Evolutionary conservation across 2,329 filamentous ascomycete genomes (phyloP), one percentile per base, ranked within the genome.

Genomic region (Fusarium fujikuroi): DNA sequence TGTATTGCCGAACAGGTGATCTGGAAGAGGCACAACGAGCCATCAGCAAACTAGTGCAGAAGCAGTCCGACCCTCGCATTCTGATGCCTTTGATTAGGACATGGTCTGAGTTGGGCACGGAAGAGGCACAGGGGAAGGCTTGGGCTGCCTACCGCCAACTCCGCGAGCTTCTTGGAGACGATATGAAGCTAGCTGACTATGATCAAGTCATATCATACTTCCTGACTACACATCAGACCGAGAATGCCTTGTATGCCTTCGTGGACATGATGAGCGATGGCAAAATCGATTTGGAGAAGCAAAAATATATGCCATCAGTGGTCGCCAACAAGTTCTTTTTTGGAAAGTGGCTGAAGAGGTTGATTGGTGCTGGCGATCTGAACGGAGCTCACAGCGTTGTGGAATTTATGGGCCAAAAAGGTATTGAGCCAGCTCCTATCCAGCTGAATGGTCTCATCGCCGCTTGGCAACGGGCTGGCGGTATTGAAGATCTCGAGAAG

Each of bases 191-290:
- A 77, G 84, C 90, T 23, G 92, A 97, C 78, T 97, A 95, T 76
- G 94, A 97, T 79, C 85, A 88, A 68, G 87, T 95, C 40, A 91
- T 92, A 52, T 87, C 92, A 25, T 89, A 88, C 49, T 93, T 97
- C 77, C 83, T 97, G 32, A 85, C 90, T 28, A 87, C 89, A 11
- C 88, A 90, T 60, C 86, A 91, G 66, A 85, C 89, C 10, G 88
- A 92, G 67, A 87, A 91, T 67, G 93, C 93, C 2, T 86, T 95
- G 61, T 89, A 90, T 60, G 90, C 94, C 1, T 97, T 97, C 80
- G 93, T 92, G 75, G 94, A 97, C 80, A 97, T 97, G 94, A 95
- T 97, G 90, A 89, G 90, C 64, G 88, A 89, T 8, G 87, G 88
- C 9, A 79, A 84, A 49, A 80, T 90, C 60, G 84, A 89, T 63